Conservation (phyloP, 1,139 yeast genomes). For the Insectozyma bohioensis region DNA sequence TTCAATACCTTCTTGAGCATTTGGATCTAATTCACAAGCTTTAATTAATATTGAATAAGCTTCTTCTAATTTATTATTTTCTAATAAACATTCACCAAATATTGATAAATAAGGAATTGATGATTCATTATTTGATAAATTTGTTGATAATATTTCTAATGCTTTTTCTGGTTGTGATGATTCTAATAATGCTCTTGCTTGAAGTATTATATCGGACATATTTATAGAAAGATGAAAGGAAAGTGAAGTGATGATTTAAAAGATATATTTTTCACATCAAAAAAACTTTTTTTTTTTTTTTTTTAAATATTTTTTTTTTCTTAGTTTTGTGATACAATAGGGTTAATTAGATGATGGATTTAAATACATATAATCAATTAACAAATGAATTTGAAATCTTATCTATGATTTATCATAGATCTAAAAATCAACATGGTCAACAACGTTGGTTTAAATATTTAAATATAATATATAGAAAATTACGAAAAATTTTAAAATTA, state of each 20-base stretch:
- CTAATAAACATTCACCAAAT: constrained; percentile 77
- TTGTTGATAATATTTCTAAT: constrained; percentile 33
- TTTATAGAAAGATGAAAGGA: too few relatives aligned
- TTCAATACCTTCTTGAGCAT: constrained; percentile 64
- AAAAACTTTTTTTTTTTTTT: constrained; percentile 1
- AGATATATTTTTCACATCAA: neutral
- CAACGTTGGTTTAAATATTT: constrained; percentile 77
- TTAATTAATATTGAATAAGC: constrained; percentile 67
- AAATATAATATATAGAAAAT: constrained; percentile 59
- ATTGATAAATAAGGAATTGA: constrained; percentile 36
- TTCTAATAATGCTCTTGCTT: constrained; percentile 33
- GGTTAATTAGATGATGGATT: constrained; percentile 9
- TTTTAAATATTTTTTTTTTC: constrained; percentile 2
- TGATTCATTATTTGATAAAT: constrained; percentile 21
- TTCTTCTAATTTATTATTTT: constrained; percentile 71
- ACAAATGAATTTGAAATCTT: constrained; percentile 54
- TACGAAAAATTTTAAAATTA: constrained; percentile 39
- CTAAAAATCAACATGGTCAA: constrained; percentile 73
- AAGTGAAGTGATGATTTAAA: constrained; percentile 5
- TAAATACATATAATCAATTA: constrained; percentile 12
- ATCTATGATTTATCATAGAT: constrained; percentile 66
- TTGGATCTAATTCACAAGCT: constrained; percentile 70
- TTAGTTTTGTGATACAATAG: neutral
- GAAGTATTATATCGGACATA: constrained; percentile 18
- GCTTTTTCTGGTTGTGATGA: constrained; percentile 45